These are phyloP conservation scores for Fomitopsis schrenkii DNA, from an alignment of 1,284 basidiomycete species.

Conservation along the genomic window DNA sequence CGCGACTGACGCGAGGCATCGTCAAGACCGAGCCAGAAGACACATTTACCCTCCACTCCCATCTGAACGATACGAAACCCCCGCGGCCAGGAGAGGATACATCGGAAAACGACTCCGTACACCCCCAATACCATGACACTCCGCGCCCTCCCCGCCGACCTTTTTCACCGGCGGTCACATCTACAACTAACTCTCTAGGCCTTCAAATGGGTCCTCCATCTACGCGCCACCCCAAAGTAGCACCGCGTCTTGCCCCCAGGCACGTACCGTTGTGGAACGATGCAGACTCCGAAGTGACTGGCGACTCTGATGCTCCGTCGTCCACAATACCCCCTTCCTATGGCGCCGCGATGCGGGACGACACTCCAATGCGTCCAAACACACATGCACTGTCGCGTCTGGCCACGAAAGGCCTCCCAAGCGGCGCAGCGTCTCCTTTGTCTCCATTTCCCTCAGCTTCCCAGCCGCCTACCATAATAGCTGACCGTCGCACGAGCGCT, in stretches of 20 bases:
- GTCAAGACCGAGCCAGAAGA: slow-evolving; percentile 29
- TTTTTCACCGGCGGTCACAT: slow-evolving; percentile 17
- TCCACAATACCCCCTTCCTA: slow-evolving; percentile 53
- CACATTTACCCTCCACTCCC: slow-evolving; percentile 42
- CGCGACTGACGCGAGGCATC: slow-evolving; percentile 16
- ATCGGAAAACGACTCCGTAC: slow-evolving; percentile 12
- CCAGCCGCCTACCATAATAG: slow-evolving; percentile 25
- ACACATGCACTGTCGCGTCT: slow-evolving; percentile 12
- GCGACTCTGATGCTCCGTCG: slow-evolving; percentile 27
- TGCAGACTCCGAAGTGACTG: slow-evolving; percentile 35
- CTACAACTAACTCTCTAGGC: slow-evolving; percentile 27
- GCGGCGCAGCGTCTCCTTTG: slow-evolving; percentile 1
- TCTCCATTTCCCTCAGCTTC: slow-evolving; percentile 17
- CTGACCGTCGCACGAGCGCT: slow-evolving; percentile 40
- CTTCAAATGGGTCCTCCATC: slow-evolving; percentile 24
- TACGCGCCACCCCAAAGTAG: slow-evolving; percentile 5
- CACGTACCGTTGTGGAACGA: slow-evolving; percentile 29
- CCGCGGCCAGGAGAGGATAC: slow-evolving; percentile 20
- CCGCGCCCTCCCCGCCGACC: slow-evolving; percentile 21
- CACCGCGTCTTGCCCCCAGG: slow-evolving; percentile 12
- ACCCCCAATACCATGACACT: slow-evolving; percentile 18
- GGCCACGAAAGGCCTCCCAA: slow-evolving; percentile 9
- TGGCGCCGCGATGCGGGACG: slow-evolving; percentile 35
- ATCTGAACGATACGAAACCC: slow-evolving; percentile 32
- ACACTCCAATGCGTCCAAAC: neutral